Conservation (phyloP, 1,139 yeast species). For the Pichia sp. region DNA sequence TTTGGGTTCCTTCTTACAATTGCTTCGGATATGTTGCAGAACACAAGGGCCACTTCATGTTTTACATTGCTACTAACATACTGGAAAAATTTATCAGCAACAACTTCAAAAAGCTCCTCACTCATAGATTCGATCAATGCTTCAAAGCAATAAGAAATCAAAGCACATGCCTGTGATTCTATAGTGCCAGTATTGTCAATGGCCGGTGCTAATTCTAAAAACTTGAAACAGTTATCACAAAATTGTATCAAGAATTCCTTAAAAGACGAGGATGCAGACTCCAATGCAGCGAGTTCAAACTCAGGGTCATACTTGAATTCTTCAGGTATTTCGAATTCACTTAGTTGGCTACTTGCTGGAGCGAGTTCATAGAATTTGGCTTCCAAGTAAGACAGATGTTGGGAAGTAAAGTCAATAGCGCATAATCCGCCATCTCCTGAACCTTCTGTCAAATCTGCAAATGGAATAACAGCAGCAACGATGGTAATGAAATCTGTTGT, state of each 20-base stretch:
- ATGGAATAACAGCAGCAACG: conserved; percentile 69
- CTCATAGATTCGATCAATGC: conserved; percentile 69
- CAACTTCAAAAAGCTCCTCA: conserved; percentile 51
- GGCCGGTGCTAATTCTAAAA: conserved; percentile 76
- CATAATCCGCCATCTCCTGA: conserved; percentile 43
- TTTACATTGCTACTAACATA: conserved; percentile 59
- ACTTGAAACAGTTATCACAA: conserved; percentile 54
- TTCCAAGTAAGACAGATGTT: conserved; percentile 52
- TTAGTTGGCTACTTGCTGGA: conserved; percentile 23
- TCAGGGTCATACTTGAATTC: conserved; percentile 38
- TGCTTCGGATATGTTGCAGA: conserved; percentile 67
- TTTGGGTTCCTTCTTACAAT: conserved; percentile 59
- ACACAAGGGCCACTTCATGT: conserved; percentile 62
- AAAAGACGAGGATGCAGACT: conserved; percentile 72
- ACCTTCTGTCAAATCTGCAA: conserved; percentile 48
- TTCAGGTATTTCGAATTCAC: conserved; percentile 22
- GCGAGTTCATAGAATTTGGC: conserved; percentile 33
- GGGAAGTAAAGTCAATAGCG: conserved; percentile 70
- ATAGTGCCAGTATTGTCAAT: conserved; percentile 42
- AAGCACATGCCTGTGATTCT: conserved; percentile 51
- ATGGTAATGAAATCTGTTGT: conserved; percentile 70
- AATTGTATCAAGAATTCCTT: conserved; percentile 56
- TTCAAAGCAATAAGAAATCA: conserved; percentile 60
- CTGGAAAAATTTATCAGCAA: conserved; percentile 50
- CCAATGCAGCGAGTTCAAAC: conserved; percentile 52